Evolutionary conservation across 2,329 filamentous ascomycete genomes (phyloP).

Genomic region (Cordyceps fumosorosea): DNA sequence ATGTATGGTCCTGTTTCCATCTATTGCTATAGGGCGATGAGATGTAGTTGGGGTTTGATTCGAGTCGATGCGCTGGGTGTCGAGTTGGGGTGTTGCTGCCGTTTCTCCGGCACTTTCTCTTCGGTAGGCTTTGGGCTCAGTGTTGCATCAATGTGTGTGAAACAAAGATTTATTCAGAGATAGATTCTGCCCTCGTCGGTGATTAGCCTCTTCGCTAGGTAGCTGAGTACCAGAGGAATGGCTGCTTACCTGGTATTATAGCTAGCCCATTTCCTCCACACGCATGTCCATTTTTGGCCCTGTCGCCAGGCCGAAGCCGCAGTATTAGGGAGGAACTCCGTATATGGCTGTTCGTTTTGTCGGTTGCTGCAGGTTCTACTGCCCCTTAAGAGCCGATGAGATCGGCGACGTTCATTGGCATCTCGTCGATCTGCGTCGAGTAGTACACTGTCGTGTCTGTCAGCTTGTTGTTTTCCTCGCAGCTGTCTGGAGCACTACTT

Average conservation of each 20-base stretch:
- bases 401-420: slow-evolving; percentile 89
- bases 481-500: slow-evolving; percentile 30
- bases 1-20: too few species aligned
- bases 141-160: not conserved
- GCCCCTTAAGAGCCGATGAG: slow-evolving; percentile 41
- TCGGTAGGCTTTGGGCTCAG: not conserved
- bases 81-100: not conserved
- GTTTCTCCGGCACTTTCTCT: not conserved
- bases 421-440: slow-evolving; percentile 95
- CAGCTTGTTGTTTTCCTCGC: not conserved
- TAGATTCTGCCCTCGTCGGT: not conserved
- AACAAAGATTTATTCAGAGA: slow-evolving; percentile 7
- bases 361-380: not conserved
- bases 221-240: not conserved
- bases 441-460: slow-evolving; percentile 66
- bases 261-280: slow-evolving; percentile 13
- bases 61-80: not conserved
- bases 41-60: too few species aligned
- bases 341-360: not conserved
- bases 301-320: not conserved
- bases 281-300: not conserved
- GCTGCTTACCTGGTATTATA: slow-evolving; percentile 7
- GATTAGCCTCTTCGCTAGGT: not conserved
- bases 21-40: not conserved
- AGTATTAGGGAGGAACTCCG: not conserved